Evolutionary conservation across 371 early-diverging fungal species (phyloP).

Genomic region (Mucor plumbeus): DNA sequence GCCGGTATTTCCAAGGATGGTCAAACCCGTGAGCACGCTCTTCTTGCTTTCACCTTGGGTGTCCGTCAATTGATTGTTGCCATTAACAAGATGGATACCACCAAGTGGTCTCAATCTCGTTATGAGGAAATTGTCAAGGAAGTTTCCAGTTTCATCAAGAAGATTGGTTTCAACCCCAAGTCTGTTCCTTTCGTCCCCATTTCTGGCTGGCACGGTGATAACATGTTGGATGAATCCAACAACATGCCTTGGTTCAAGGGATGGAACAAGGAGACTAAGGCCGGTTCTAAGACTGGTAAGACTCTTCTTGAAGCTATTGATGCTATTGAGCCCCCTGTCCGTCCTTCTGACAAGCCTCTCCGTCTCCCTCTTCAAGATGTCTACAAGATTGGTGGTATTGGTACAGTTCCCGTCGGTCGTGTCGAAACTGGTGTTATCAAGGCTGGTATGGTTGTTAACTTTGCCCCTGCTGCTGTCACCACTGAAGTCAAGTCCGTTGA

Average conservation of each 20-base stretch:
- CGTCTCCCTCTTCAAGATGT: conserved; percentile 97
- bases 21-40: conserved; percentile 99
- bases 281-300: conserved; percentile 82
- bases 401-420: conserved; percentile 96
- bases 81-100: conserved; percentile 99
- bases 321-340: conserved; percentile 89
- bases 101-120: conserved; percentile 93
- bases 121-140: conserved; percentile 95
- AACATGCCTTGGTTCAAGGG: conserved; percentile 98
- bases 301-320: conserved; percentile 96
- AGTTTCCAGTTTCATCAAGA: conserved; percentile 93
- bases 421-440: conserved; percentile 96
- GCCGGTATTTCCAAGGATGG: conserved; percentile 99
- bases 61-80: conserved; percentile 97
- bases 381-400: conserved; percentile 98
- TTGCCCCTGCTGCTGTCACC: conserved; percentile 86
- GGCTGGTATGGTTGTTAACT: conserved; percentile 90
- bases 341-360: conserved; percentile 94
- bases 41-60: conserved; percentile 97
- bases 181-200: conserved; percentile 95
- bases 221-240: conserved; percentile 92
- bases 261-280: conserved; percentile 92
- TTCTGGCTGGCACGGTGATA: conserved; percentile 98
- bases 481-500: conserved; percentile 98
- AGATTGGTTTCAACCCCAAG: conserved; percentile 94